Conservation (phyloP, 371 early-diverging fungal species). For the Smittium culicis region DNA sequence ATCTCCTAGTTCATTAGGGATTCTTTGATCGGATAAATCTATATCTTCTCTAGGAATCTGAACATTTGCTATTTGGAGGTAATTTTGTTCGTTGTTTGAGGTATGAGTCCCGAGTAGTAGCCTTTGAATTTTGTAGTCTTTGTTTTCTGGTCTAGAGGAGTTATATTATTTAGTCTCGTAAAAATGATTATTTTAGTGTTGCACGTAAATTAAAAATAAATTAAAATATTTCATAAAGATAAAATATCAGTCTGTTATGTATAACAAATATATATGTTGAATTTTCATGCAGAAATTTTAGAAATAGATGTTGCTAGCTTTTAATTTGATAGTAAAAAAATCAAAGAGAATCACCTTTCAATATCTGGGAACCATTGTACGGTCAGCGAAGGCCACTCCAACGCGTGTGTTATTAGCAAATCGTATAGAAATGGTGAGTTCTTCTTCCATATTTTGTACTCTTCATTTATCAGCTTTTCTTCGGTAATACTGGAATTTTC, state of each 20-base stretch:
- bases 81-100: slow-evolving; percentile 84
- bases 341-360: slow-evolving; percentile 49
- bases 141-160: slow-evolving; percentile 80
- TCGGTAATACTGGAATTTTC: slow-evolving; percentile 35
- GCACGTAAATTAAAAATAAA: too few relatives aligned
- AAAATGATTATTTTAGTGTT: not conserved
- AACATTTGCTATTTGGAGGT: slow-evolving; percentile 78
- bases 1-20: slow-evolving; percentile 32
- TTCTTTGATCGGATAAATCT: slow-evolving; percentile 38
- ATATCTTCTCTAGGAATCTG: slow-evolving; percentile 65
- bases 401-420: slow-evolving; percentile 86
- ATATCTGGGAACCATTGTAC: slow-evolving; percentile 96
- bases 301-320: too few relatives aligned
- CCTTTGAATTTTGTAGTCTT: slow-evolving; percentile 77
- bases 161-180: too few relatives aligned
- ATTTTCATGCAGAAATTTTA: too few relatives aligned
- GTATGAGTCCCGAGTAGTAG: slow-evolving; percentile 93
- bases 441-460: slow-evolving; percentile 98
- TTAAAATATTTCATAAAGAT: too few relatives aligned
- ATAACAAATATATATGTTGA: too few relatives aligned
- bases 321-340: too few relatives aligned
- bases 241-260: too few relatives aligned
- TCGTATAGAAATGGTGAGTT: slow-evolving; percentile 97
- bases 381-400: slow-evolving; percentile 97
- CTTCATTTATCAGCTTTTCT: slow-evolving; percentile 82